Evolutionary conservation across 116 monocot genomes (phyloP), one percentile per base, ranked within the genome.

Genomic region (Cymodocea nodosa): DNA sequence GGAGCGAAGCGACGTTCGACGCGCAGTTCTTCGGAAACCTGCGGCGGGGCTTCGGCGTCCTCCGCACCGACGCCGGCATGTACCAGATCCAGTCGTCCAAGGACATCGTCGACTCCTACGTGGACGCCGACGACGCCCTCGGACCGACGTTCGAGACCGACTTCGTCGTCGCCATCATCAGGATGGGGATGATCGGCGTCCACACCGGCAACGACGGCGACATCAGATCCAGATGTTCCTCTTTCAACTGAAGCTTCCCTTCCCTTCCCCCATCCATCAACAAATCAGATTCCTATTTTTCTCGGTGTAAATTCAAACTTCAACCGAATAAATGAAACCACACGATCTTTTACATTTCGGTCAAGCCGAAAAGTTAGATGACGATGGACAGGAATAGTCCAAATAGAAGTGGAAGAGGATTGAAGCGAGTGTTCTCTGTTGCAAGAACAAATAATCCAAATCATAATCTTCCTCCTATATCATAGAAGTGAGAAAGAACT

Each of bases 111-210:
- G 78, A 78, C 36, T 50, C 54, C 25, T 78, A 78, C 56, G 6
- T 56, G 7, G 7, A 54, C 3, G 23, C 30, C 30, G 30, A 35
- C 59, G 34, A 15, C 2, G 2, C n/a, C 12, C 1, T 17, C 34
- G 39, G 61, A 4, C 22, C 51, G 9, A 59, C 36, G 37, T 78
- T 78, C 34, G 56, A n/a, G 15, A 3, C 20, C 3, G 78, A 73
- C 37, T 78, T 78, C 57, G 63, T 36, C 2, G 62, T 36, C 56
- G 18, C 78, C 34, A 69, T 78, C 30, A 56, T 69, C 15, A 78
- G 73, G 62, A 60, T 78, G 78, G 78, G 78, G 16, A 58, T 14
- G 37, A 14, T 73, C 51, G 78, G 72, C n/a, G 72, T 77, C 19
- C 22, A 54, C 25, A 77, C 77, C 3, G 61, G 68, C 22, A 15